A percentile compares a stretch with the other conserved stretches of the same genome.
Conservation (phyloP, 2,329 filamentous ascomycete genomes). For the Scedosporium apiospermum region DNA sequence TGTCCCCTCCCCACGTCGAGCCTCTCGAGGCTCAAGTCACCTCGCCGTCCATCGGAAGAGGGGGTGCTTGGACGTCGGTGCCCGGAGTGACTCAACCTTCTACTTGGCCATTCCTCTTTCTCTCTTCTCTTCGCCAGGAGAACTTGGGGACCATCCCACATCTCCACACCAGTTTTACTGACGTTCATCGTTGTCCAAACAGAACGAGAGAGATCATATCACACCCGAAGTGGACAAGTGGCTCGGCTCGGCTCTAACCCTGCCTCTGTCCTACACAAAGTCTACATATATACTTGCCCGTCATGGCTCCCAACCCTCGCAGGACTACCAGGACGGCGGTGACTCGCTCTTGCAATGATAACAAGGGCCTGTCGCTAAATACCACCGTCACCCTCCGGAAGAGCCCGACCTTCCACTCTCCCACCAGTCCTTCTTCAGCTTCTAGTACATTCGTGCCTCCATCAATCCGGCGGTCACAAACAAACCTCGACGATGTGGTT, state of each 20-base stretch:
- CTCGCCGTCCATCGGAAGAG: neutral
- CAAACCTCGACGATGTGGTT: conserved; percentile 61
- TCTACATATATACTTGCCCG: conserved; percentile 27
- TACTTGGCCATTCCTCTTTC: neutral
- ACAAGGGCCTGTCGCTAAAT: conserved; percentile 36
- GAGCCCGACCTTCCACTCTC: conserved; percentile 58
- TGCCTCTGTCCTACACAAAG: neutral
- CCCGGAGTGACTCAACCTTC: neutral
- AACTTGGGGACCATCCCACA: neutral
- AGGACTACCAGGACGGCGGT: conserved; percentile 20
- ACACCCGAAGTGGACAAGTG: neutral
- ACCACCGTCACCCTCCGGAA: conserved; percentile 55
- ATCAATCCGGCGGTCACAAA: conserved; percentile 58
- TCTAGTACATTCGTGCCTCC: conserved; percentile 38
- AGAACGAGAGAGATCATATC: neutral
- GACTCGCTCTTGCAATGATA: conserved; percentile 32
- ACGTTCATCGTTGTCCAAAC: neutral
- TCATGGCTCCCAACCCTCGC: conserved; percentile 38
- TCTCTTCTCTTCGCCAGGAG: neutral
- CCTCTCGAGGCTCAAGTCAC: neutral
- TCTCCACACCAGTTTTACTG: neutral
- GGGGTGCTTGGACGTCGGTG: neutral
- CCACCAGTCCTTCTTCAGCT: conserved; percentile 28
- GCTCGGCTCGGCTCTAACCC: neutral
- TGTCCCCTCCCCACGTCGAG: neutral